A percentile compares a stretch with the other conserved stretches of the same genome.
Conservation (phyloP, 2,329 filamentous ascomycete species). For the Diaporthe vexans region DNA sequence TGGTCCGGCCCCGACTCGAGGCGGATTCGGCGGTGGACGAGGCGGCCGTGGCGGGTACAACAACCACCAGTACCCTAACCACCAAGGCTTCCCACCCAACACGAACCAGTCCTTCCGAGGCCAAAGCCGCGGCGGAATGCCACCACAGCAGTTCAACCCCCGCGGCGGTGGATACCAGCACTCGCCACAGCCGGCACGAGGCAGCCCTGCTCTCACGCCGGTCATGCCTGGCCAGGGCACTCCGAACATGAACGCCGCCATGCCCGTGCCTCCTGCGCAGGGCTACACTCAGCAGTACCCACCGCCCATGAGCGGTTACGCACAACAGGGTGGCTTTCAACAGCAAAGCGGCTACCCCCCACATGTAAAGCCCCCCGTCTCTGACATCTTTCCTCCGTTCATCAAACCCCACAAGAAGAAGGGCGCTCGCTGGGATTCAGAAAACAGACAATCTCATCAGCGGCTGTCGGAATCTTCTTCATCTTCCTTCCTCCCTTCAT, state of each 20-base stretch:
- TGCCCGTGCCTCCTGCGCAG: conserved; percentile 75
- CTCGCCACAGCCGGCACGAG: conserved; percentile 74
- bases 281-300: conserved; percentile 69
- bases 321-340: conserved; percentile 34
- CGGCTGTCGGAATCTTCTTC: conserved; percentile 55
- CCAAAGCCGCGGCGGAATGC: conserved; percentile 62
- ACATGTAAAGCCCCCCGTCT: conserved; percentile 68
- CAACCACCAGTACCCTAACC: conserved; percentile 63
- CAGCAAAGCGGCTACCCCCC: conserved; percentile 62
- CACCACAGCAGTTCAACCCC: conserved; percentile 57
- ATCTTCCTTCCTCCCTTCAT: conserved; percentile 49
- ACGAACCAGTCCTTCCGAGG: conserved; percentile 54
- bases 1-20: conserved; percentile 70
- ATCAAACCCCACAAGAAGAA: conserved; percentile 59
- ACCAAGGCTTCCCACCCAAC: conserved; percentile 60
- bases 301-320: conserved; percentile 66
- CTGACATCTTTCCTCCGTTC: conserved; percentile 52
- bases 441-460: conserved; percentile 57
- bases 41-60: conserved; percentile 62
- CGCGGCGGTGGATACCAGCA: conserved; percentile 69
- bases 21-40: conserved; percentile 62
- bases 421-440: conserved; percentile 60
- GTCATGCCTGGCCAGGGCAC: conserved; percentile 73
- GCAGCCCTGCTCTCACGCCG: conserved; percentile 75
- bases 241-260: conserved; percentile 76